phyloP scores from a whole-genome alignment of 176 grass and related monocot genomes.

The Ananas comosus region DNA sequence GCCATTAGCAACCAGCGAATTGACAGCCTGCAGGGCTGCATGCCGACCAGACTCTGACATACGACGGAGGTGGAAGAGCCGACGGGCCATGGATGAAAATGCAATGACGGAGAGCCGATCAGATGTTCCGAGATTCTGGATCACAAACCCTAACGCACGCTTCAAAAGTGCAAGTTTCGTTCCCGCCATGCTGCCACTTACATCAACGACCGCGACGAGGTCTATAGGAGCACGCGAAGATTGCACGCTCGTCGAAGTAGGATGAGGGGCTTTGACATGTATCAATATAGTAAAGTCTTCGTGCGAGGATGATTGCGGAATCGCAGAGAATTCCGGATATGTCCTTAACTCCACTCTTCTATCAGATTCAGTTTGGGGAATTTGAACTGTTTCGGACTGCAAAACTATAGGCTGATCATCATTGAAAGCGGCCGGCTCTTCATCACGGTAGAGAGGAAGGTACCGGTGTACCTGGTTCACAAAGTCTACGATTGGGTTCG shows the following conservation, averaged over 20 bases:
- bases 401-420: constrained; percentile 58
- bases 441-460: constrained; percentile 27
- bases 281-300: constrained; percentile 55
- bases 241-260: neutral
- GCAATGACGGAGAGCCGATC: constrained; percentile 64
- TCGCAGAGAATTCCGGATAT: constrained; percentile 37
- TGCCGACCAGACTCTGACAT: constrained; percentile 53
- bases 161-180: constrained; percentile 74
- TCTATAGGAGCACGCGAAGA: constrained; percentile 61
- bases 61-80: constrained; percentile 54
- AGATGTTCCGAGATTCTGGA: constrained; percentile 55
- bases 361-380: constrained; percentile 4
- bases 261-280: constrained; percentile 74
- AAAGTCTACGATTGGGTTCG: constrained; percentile 39
- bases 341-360: constrained; percentile 51
- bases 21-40: constrained; percentile 48
- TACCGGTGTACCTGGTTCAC: constrained; percentile 21
- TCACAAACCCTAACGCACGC: constrained; percentile 71
- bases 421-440: constrained; percentile 46
- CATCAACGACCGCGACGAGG: constrained; percentile 88
- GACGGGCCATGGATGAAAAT: constrained; percentile 41
- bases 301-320: constrained; percentile 25
- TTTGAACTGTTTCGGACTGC: constrained; percentile 21
- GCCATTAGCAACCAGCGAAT: constrained; percentile 34
- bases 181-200: constrained; percentile 91